Evolutionary conservation across 164 flowering plant species (phyloP).

Genomic region (Warburgia ugandensis): DNA sequence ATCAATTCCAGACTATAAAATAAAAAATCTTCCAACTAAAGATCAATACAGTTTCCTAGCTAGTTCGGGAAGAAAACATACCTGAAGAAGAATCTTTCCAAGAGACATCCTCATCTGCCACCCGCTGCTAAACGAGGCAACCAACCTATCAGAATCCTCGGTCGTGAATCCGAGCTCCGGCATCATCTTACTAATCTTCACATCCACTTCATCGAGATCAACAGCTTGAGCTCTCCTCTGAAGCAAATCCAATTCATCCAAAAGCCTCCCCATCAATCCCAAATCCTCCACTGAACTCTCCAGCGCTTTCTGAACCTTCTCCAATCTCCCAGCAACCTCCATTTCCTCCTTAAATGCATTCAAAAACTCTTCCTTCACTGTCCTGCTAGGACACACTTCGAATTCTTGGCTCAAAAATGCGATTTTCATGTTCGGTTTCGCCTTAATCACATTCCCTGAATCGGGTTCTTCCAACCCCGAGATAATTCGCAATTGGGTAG

Average conservation of each 20-base stretch:
- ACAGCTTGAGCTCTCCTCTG: constrained; percentile 82
- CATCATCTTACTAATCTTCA: constrained; percentile 83
- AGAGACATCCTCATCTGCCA: constrained; percentile 99
- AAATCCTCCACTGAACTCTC: constrained; percentile 79
- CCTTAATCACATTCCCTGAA: constrained; percentile 86
- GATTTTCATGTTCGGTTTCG: constrained; percentile 78
- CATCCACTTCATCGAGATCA: constrained; percentile 72
- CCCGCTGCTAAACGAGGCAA: constrained; percentile 91
- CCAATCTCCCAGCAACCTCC: constrained; percentile 70
- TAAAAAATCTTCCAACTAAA: too few relatives aligned
- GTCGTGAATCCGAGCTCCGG: constrained; percentile 83
- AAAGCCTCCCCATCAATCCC: constrained; percentile 87
- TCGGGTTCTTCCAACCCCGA: constrained; percentile 89
- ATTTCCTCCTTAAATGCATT: constrained; percentile 88
- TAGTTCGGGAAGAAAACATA: constrained; percentile 19
- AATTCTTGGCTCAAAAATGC: constrained; percentile 91
- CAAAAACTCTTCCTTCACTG: constrained; percentile 89
- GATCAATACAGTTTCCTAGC: too few relatives aligned
- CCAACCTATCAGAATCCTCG: constrained; percentile 86
- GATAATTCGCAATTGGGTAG: constrained; percentile 91
- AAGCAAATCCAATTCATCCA: constrained; percentile 94
- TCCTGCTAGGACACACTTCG: constrained; percentile 73
- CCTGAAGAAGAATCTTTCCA: constrained; percentile 97
- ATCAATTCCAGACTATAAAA: too few relatives aligned
- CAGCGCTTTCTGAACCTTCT: constrained; percentile 85